Base-by-base conservation (phyloP, 2,329 filamentous ascomycete genomes). In the Neonectria punicea region DNA sequence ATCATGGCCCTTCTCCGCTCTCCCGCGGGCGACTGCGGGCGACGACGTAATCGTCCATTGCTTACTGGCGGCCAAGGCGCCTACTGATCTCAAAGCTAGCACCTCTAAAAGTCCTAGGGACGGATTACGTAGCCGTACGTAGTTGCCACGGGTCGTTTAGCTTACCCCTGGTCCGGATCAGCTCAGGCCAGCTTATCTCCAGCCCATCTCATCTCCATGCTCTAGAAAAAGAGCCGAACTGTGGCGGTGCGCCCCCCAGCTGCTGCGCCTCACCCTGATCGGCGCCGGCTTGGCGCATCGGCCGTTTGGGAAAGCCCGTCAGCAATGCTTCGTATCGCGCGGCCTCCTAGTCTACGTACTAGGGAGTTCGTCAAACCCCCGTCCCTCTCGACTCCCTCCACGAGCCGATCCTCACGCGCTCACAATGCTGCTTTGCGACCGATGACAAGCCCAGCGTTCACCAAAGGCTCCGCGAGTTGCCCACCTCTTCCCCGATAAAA, bases 211-310 rank as follows among this genome's bases (percentile, higher is more conserved):
- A 49, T 58, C 67, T 50, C 53, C 25, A 25, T 25, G 25, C 25
- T 25, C 25, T 25, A 25, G 25, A 25, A n/a, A 49, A 44, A 58
- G 34, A 50, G 62, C 49, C 16, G 58, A 58, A 57, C 7, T 72
- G 73, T 74, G 73, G 73, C 73, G 66, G 73, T 74, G 70, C 61
- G 46, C 20, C 22, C 10, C 9, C 9, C 16, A 41, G 59, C 55
- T 62, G 61, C 72, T 74, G 72, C 72, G 72, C 72, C 72, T 64
- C 65, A 61, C 46, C 34, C 41, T 43, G 56, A 53, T 41, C 53
- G 43, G 57, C 39, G 53, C 58, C 46, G 39, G 20, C 67, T 70
- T 67, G 59, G 55, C 61, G 65, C 60, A 69, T 58, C 28, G 13
- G 56, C 30, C 54, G 55, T 69, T 53, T 61, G 59, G 66, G 58